Percentiles rank a stretch among this genome's conserved stretches.
Conservation (phyloP, 129 eudicot genomes). For the Lactuca saligna region DNA sequence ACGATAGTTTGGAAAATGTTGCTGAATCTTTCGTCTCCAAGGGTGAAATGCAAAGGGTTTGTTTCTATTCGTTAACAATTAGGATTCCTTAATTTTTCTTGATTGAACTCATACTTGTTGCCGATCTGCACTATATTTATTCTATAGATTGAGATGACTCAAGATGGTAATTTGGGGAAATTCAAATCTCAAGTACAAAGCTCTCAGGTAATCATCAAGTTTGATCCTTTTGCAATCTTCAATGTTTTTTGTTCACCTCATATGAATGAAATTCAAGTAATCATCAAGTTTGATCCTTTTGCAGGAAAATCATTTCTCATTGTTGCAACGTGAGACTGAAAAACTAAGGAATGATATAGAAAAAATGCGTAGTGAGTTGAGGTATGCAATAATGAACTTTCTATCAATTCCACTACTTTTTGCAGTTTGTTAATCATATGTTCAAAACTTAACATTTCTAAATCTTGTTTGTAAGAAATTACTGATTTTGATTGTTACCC, state of each 20-base stretch:
- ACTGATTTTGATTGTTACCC: slow-evolving; percentile 27
- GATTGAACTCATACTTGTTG: neutral
- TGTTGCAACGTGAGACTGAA: slow-evolving; percentile 87
- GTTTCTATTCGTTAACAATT: neutral
- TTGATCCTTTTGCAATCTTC: neutral
- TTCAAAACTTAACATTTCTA: neutral
- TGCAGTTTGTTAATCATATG: neutral
- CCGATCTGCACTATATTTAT: neutral
- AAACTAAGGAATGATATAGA: slow-evolving; percentile 87
- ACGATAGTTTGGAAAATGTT: slow-evolving; percentile 80
- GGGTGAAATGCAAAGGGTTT: slow-evolving; percentile 77
- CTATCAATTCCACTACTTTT: slow-evolving; percentile 15
- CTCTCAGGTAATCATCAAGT: slow-evolving; percentile 61
- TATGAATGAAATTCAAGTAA: neutral
- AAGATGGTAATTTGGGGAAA: slow-evolving; percentile 79
- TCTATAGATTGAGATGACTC: slow-evolving; percentile 83
- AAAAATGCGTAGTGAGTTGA: slow-evolving; percentile 91
- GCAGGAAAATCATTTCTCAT: slow-evolving; percentile 85
- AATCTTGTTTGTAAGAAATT: neutral
- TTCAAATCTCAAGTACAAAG: slow-evolving; percentile 87
- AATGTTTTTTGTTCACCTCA: neutral
- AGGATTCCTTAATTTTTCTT: neutral
- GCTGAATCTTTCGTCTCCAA: slow-evolving; percentile 75
- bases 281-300: slow-evolving; percentile 11
- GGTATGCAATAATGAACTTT: slow-evolving; percentile 39